A percentile compares a stretch with the other conserved stretches of the same genome.
Evolutionary conservation across 306 rosid genomes (phyloP).

Genomic region (Pyrus communis): DNA sequence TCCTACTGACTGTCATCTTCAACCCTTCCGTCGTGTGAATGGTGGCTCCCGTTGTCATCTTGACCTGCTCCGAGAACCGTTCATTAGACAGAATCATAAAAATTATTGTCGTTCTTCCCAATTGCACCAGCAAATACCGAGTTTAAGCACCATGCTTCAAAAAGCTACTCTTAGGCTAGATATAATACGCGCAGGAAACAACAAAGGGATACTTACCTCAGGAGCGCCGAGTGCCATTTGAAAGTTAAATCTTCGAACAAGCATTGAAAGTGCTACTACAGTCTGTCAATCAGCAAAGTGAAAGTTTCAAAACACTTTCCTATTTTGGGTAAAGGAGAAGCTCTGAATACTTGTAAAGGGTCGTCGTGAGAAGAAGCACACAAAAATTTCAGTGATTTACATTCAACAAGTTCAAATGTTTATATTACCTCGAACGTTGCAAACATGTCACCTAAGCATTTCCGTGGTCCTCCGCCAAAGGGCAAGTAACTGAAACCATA

Average conservation of each 20-base stretch:
- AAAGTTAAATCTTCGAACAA: constrained; percentile 77
- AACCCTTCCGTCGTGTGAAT: constrained; percentile 92
- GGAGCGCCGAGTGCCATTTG: constrained; percentile 88
- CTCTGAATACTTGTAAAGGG: background rate
- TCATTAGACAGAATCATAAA: background rate
- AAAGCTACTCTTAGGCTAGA: background rate
- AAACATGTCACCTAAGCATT: constrained; percentile 88
- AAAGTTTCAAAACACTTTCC: background rate
- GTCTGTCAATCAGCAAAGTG: constrained; percentile 38
- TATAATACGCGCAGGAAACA: background rate
- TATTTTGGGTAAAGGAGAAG: constrained; percentile 1
- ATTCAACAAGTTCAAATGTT: background rate
- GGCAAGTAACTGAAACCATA: constrained; percentile 69
- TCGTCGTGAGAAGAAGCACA: background rate
- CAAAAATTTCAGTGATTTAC: background rate
- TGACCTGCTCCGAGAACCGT: constrained; percentile 47
- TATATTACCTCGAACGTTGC: constrained; percentile 79
- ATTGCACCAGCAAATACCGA: background rate
- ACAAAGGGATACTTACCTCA: constrained; percentile 41
- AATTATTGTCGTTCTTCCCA: background rate
- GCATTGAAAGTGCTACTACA: constrained; percentile 89
- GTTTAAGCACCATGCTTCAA: background rate
- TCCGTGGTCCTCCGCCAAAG: constrained; percentile 94
- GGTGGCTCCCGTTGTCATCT: constrained; percentile 94
- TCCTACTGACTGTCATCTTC: constrained; percentile 74